Conservation (phyloP, 1,284 basidiomycete genomes). For the Volvariella volvacea region DNA sequence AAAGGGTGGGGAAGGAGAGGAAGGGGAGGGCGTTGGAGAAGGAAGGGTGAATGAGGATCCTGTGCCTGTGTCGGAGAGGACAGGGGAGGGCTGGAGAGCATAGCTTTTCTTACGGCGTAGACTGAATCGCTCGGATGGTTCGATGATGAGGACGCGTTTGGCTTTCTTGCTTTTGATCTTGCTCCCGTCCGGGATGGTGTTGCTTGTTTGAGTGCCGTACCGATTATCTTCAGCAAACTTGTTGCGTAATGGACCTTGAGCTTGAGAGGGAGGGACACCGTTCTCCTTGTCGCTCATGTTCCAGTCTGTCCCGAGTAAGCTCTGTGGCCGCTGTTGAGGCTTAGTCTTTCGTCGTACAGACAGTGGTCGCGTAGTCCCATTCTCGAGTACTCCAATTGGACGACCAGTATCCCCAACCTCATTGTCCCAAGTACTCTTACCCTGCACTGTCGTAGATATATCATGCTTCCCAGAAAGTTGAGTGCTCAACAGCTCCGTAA, state of each 20-base stretch:
- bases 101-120: conserved; percentile 17
- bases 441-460: not conserved
- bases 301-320: conserved; percentile 11
- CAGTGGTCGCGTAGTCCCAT: conserved; percentile 17
- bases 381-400: conserved; percentile 1
- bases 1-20: conserved; percentile 32
- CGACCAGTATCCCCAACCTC: not conserved
- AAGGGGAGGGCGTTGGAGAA: conserved; percentile 18
- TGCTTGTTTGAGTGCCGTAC: not conserved
- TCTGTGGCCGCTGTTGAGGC: conserved; percentile 13
- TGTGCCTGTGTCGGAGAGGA: conserved; percentile 32
- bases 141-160: conserved; percentile 43
- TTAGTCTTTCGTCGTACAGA: conserved; percentile 24
- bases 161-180: conserved; percentile 1
- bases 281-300: conserved; percentile 28
- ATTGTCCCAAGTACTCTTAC: no score
- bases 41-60: conserved; percentile 26
- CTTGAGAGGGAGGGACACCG: conserved; percentile 5
- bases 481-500: no score
- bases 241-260: conserved; percentile 26
- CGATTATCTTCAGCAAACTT: conserved; percentile 12
- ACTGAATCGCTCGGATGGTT: conserved; percentile 23
- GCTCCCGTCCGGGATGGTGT: not conserved
- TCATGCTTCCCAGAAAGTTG: no score
- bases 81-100: conserved; percentile 30